These are phyloP conservation scores for Kuraishia capsulata DNA, from an alignment of 805 yeast species.

Conservation along the genomic window DNA sequence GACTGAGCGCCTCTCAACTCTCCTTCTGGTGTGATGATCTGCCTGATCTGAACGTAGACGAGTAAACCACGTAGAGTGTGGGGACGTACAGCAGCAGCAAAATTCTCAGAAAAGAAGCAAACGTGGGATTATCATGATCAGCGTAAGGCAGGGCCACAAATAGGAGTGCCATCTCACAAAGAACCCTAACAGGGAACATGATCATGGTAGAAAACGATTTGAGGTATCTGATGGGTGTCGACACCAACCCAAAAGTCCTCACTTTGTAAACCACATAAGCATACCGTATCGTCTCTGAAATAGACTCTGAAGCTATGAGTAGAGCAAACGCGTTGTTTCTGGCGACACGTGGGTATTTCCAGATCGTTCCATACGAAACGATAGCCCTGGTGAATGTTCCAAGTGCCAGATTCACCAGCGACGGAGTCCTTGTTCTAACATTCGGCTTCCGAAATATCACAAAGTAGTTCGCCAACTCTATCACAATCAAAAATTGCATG, in stretches of 20 bases:
- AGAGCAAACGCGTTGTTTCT: constrained; percentile 13
- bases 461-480: constrained; percentile 13
- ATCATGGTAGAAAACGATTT: constrained; percentile 10
- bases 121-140: constrained; percentile 3
- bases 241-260: constrained; percentile 13
- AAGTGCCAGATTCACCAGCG: constrained; percentile 7
- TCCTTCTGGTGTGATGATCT: background rate
- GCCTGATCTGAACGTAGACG: constrained; percentile 8
- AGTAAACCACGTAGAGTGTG: constrained; percentile 13
- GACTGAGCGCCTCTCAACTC: too few species aligned
- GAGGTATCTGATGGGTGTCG: constrained; percentile 8
- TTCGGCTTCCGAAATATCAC: constrained; percentile 8
- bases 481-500: constrained; percentile 7
- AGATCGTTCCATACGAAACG: constrained; percentile 9
- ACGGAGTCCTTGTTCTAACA: constrained; percentile 2
- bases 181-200: constrained; percentile 11
- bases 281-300: constrained; percentile 15
- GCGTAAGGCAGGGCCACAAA: constrained; percentile 13
- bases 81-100: constrained; percentile 12
- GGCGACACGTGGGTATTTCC: constrained; percentile 17
- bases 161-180: constrained; percentile 12
- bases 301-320: constrained; percentile 13
- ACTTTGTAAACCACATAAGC: constrained; percentile 17
- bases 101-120: constrained; percentile 7
- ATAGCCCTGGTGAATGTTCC: constrained; percentile 7